Base-by-base conservation (phyloP, 345 rosid species). In the Excoecaria agallocha region DNA sequence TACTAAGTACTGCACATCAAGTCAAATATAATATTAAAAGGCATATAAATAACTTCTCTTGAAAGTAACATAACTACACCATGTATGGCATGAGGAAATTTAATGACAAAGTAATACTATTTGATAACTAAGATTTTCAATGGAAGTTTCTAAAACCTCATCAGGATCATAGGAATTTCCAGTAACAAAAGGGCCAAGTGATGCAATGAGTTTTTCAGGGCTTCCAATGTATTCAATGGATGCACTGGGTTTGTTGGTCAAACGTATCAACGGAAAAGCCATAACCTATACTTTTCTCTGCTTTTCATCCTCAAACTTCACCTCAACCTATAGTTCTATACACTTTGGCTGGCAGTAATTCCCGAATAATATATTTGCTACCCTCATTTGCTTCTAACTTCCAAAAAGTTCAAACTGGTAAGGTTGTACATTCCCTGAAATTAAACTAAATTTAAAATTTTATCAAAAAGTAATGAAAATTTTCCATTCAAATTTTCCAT, bases 291-390 rank as follows among this genome's bases (percentile, higher is more conserved):
- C 86, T 49, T 89, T 94, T 4, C 98, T 97, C 67, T 94, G 97
- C 77, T 83, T 86, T 70, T 91, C 97, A 70, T 91, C 89, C 84
- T 94, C 98, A 69, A 92, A 92, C 68, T 92, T 94, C 12, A 92
- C 98, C 80, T 94, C 97, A 12, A 92, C 89, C 97, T 97, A 94
- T 0, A 97, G 98, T 84, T 94, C 97, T 16, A 95, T 97, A 62
- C 98, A 92, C 80, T 94, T 94, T 0, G 97, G 97, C 58, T 92
- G 97, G 79, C 97, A 94, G 79, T 94, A 94, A 69, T 94, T 94
- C 6, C 98, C 97, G 0, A 95, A 94, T 46, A 94, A 77, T 70
- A 94, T 92, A 81, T 94, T 94, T 60, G 97, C 93, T 66, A 92
- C 84, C 0, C 98, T 74, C 10, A 70, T 50, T 75, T 94, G 97